phyloP scores from a whole-genome alignment of 768 basidiomycete genomes.

The Coprinopsis sp. region DNA sequence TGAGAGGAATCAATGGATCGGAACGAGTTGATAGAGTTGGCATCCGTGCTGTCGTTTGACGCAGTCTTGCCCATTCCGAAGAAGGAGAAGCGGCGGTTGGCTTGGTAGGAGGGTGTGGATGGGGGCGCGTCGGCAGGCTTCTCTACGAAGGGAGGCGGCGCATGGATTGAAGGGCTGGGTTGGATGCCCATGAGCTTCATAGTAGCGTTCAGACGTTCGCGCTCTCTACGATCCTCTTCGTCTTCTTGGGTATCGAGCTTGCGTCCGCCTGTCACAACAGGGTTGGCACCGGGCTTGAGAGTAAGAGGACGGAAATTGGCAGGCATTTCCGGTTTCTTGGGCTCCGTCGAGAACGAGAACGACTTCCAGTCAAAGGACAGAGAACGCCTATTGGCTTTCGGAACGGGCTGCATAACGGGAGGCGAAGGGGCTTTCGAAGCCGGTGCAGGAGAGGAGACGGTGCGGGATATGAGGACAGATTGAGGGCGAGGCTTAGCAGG shows the following conservation, averaged over 20 bases:
- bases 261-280: slow-evolving; percentile 54
- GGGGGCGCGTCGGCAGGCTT: slow-evolving; percentile 23
- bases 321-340: slow-evolving; percentile 58
- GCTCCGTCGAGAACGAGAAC: slow-evolving; percentile 53
- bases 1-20: slow-evolving; percentile 8
- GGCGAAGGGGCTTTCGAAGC: slow-evolving; percentile 12
- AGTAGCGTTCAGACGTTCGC: slow-evolving; percentile 83
- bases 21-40: slow-evolving; percentile 43
- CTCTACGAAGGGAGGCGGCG: slow-evolving; percentile 25
- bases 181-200: slow-evolving; percentile 95
- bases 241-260: slow-evolving; percentile 88
- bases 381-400: slow-evolving; percentile 55
- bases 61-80: slow-evolving; percentile 42
- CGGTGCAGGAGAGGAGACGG: slow-evolving; percentile 29
- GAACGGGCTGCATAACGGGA: background rate
- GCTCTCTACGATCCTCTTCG: slow-evolving; percentile 84
- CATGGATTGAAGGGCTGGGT: slow-evolving; percentile 41
- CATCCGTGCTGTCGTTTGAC: slow-evolving; percentile 38
- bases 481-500: slow-evolving; percentile 54
- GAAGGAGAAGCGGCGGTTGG: slow-evolving; percentile 61
- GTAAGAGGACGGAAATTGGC: slow-evolving; percentile 64
- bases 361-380: slow-evolving; percentile 82
- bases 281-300: slow-evolving; percentile 54
- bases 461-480: slow-evolving; percentile 49
- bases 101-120: too few relatives aligned